Percentiles rank a stretch among this genome's conserved stretches.
Conservation (phyloP, 2,329 filamentous ascomycete species). For the Daldinia sp. region DNA sequence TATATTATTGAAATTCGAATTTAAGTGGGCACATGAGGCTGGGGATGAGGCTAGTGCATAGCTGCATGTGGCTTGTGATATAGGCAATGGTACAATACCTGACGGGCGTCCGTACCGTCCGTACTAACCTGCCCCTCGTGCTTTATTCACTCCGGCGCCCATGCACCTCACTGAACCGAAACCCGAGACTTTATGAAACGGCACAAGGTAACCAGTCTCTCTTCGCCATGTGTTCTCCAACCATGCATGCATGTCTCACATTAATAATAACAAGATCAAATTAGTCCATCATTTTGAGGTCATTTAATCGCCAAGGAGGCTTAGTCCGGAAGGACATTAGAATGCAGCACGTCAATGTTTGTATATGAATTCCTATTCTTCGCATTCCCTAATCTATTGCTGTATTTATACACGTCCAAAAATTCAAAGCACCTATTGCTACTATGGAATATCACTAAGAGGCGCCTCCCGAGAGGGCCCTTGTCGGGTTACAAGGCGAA, state of each 20-base stretch:
- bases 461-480: background rate
- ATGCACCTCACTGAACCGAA: background rate
- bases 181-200: slow-evolving; percentile 13
- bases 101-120: too few relatives aligned
- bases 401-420: slow-evolving; percentile 24
- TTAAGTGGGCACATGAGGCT: background rate
- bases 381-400: slow-evolving; percentile 8
- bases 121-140: background rate
- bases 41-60: background rate
- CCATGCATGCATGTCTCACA: background rate
- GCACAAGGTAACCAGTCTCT: slow-evolving; percentile 3
- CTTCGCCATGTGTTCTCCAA: slow-evolving; percentile 6
- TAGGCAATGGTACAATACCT: background rate
- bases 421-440: background rate
- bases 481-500: background rate
- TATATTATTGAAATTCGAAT: background rate
- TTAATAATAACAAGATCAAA: background rate
- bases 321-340: background rate
- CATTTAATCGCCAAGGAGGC: background rate
- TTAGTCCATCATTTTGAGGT: background rate
- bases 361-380: slow-evolving; percentile 15
- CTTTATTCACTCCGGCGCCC: background rate
- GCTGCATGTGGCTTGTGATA: background rate
- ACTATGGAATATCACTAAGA: slow-evolving; percentile 5
- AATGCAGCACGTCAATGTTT: background rate